Evolutionary conservation across 805 yeast species (phyloP).

Genomic region (Kodamaea laetipori): DNA sequence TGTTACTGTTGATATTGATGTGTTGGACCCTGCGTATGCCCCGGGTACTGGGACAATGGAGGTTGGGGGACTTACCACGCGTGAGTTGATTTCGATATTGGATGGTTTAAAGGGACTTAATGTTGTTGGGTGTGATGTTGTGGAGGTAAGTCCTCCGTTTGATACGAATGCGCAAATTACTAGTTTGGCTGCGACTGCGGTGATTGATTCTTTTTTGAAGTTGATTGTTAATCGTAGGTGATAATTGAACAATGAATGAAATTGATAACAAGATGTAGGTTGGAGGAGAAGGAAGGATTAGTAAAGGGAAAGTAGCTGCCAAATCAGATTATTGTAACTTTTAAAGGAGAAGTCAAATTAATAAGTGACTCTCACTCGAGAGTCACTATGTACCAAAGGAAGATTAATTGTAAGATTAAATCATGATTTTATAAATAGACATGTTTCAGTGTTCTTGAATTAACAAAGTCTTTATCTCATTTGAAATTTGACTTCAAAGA

Average conservation of each 20-base stretch:
- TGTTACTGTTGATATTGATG: conserved; percentile 56
- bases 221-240: conserved; percentile 41
- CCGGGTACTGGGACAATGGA: conserved; percentile 84
- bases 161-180: conserved; percentile 64
- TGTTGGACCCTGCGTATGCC: conserved; percentile 70
- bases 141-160: conserved; percentile 70
- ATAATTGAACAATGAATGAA: not conserved
- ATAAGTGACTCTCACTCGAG: too few relatives aligned
- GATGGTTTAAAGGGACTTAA: conserved; percentile 62
- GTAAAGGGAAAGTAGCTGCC: not conserved
- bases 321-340: not conserved
- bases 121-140: conserved; percentile 74
- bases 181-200: conserved; percentile 65
- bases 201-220: conserved; percentile 53
- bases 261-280: conserved; percentile 2
- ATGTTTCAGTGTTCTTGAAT: too few relatives aligned
- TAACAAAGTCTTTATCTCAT: too few relatives aligned
- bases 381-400: too few relatives aligned
- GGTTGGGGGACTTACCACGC: conserved; percentile 65
- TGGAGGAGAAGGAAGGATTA: not conserved
- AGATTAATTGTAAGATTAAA: too few relatives aligned
- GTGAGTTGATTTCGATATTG: conserved; percentile 62
- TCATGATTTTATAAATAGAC: too few relatives aligned
- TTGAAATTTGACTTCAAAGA: too few relatives aligned
- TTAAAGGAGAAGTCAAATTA: too few relatives aligned